Evolutionary conservation across 371 early-diverging fungal genomes (phyloP), one percentile per base, ranked within the genome.

Genomic region (Funneliformis caledonium): DNA sequence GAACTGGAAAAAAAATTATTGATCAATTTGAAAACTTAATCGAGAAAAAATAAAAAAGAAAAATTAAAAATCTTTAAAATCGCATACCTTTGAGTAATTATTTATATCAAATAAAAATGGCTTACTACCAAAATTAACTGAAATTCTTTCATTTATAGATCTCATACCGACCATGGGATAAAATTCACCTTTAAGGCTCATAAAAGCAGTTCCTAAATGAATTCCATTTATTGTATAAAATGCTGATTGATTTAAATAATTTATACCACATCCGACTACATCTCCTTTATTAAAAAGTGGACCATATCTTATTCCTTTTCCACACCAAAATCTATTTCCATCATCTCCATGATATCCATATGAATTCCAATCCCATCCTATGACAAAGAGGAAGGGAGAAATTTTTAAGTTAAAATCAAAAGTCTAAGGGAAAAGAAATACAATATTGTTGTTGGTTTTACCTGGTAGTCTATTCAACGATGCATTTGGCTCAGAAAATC

Each of bases 271-370:
- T 8, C 98, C 98, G 68, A 97, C 91, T 0, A 92, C 89, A 83
- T 98, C 98, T 8, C 95, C 96, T 2, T 95, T 96, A 26, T 92
- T 91, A 80, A 92, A 99, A 11, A 90, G 90, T 11, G 98, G 99
- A 0, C 99, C 99, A 83, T 92, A 99, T 14, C 87, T 84, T 42
- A 90, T 85, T 42, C 98, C 98, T 31, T 85, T 90, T 4, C 94
- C 95, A 16, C 91, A 4, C 4, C 86, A 86, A 83, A 97, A 87
- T 43, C 81, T 82, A 37, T 86, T 82, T 16, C 99, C 99, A 85
- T 99, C 98, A 86, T 97, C 97, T 52, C 96, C 94, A 76, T 96
- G 96, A 85, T 94, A 96, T 5, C 95, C 95, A 93, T 93, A 96
- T 19, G 94, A 94, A 70, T 90, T 82, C 1, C 83, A 83, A 72